phyloP scores from a whole-genome alignment of 2,329 filamentous ascomycete genomes.

The Torrubiellomyces zombiae region DNA sequence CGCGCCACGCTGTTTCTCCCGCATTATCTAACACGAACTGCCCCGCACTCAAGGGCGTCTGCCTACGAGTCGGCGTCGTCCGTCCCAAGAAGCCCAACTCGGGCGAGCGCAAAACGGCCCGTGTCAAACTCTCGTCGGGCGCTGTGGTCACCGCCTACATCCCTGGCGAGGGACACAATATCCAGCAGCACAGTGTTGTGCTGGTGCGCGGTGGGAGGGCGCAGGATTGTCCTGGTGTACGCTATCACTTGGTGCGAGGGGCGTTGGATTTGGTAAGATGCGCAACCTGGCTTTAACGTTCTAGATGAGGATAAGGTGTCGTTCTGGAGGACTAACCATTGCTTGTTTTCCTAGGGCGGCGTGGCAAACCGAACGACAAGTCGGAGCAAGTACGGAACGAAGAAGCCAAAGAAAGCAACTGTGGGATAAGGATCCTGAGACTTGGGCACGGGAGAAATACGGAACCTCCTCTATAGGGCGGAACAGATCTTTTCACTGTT shows the following conservation, averaged over 20 bases:
- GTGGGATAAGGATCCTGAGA: constrained; percentile 31
- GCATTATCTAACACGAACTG: constrained; percentile 53
- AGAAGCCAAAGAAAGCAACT: constrained; percentile 82
- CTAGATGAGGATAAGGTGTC: too few relatives aligned
- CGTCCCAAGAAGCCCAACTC: constrained; percentile 99
- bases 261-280: constrained; percentile 76
- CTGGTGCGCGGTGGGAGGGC: constrained; percentile 81
- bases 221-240: constrained; percentile 97
- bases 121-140: constrained; percentile 75
- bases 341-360: constrained; percentile 52
- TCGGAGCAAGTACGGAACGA: constrained; percentile 93
- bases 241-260: constrained; percentile 84
- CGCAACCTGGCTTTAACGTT: neutral
- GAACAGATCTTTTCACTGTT: too few relatives aligned
- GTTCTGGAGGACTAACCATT: constrained; percentile 6
- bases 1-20: constrained; percentile 75
- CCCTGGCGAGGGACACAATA: constrained; percentile 93
- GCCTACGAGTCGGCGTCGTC: constrained; percentile 80
- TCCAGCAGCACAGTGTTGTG: constrained; percentile 96
- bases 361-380: constrained; percentile 70
- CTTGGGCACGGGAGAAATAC: too few relatives aligned
- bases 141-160: constrained; percentile 87
- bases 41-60: constrained; percentile 87
- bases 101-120: constrained; percentile 86
- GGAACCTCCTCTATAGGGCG: too few relatives aligned